A percentile compares a stretch with the other conserved stretches of the same genome.
phyloP scores from a whole-genome alignment of 768 basidiomycete species.

The Russula compacta region DNA sequence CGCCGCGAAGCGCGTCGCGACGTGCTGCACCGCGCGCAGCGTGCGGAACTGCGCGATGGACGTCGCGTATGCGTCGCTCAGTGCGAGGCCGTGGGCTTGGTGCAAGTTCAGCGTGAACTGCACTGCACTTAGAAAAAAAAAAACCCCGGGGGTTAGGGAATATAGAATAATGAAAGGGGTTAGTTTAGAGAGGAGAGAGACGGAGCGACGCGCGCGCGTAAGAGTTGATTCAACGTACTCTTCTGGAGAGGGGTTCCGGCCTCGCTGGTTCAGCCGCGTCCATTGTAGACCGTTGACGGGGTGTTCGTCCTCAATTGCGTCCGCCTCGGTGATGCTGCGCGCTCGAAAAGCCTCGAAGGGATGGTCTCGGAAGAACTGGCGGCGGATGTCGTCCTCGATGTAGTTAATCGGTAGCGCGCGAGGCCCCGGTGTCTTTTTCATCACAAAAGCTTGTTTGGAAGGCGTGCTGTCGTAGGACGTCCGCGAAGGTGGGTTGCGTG shows the following conservation, averaged over 20 bases:
- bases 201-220: too few species aligned
- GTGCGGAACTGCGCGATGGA: constrained; percentile 83
- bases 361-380: constrained; percentile 91
- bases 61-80: constrained; percentile 71
- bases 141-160: too few species aligned
- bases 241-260: constrained; percentile 76
- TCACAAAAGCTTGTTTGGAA: constrained; percentile 5
- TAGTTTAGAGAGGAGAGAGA: too few species aligned
- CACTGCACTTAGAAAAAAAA: constrained; percentile 48
- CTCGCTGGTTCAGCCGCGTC: constrained; percentile 74
- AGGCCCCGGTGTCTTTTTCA: constrained; percentile 9
- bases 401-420: constrained; percentile 58
- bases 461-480: constrained; percentile 40
- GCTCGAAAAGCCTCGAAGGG: constrained; percentile 92
- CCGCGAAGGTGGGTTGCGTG: constrained; percentile 57
- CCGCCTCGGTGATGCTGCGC: constrained; percentile 64
- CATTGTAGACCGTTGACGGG: constrained; percentile 53
- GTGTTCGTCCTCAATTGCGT: constrained; percentile 45
- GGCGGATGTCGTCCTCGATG: constrained; percentile 75
- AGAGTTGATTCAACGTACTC: constrained; percentile 52
- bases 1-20: constrained; percentile 65
- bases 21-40: constrained; percentile 75
- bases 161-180: too few species aligned
- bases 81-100: constrained; percentile 47
- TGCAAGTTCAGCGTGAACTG: constrained; percentile 75